Evolutionary conservation across 805 yeast genomes (phyloP).

Genomic region (Pichia californica): DNA sequence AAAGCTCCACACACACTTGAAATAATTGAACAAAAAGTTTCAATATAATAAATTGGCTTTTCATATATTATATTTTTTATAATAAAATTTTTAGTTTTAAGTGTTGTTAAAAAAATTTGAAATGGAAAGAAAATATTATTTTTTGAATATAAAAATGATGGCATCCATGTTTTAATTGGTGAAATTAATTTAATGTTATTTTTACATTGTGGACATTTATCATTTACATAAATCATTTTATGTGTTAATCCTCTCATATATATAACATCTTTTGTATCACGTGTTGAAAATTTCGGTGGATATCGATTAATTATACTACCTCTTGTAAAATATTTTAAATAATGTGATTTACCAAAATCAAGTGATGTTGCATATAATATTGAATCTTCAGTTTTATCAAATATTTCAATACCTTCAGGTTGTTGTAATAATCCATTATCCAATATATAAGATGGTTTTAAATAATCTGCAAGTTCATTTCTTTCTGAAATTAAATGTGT

Average conservation of each 20-base stretch:
- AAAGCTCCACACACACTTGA: too few relatives aligned
- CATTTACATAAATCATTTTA: background rate
- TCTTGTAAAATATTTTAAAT: background rate
- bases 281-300: background rate
- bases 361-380: background rate
- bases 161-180: background rate
- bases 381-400: too few relatives aligned
- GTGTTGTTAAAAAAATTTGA: too few relatives aligned
- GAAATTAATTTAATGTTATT: background rate
- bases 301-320: background rate
- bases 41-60: too few relatives aligned
- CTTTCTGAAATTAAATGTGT: slow-evolving; percentile 6
- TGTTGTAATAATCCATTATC: too few relatives aligned
- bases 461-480: background rate
- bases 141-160: too few relatives aligned
- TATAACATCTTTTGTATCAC: background rate
- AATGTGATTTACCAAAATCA: background rate
- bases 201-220: slow-evolving; percentile 6
- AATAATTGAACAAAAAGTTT: too few relatives aligned
- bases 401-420: too few relatives aligned
- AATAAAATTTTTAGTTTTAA: too few relatives aligned
- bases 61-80: too few relatives aligned
- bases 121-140: too few relatives aligned
- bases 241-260: background rate
- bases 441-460: background rate